Evolutionary conservation across 2,329 filamentous ascomycete species (phyloP), one percentile per base, ranked within the genome.

Genomic region (Scedosporium minutisporum): DNA sequence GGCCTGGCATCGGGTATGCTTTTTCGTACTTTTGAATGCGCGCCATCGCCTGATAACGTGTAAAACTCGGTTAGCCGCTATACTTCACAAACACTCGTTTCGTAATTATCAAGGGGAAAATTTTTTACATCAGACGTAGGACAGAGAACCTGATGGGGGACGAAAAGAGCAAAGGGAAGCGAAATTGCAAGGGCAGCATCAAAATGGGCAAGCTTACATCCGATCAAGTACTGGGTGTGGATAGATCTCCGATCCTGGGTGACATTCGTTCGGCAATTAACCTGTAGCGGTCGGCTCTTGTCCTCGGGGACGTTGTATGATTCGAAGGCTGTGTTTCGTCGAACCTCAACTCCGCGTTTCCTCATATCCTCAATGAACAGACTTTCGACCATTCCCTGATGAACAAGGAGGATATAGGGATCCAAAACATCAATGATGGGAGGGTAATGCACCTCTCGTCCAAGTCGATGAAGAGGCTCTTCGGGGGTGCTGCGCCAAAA

Each of bases 321-420:
- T 65, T 82, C 80, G 65, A 90, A 91, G 5, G 81, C 80, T 14
- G 83, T 86, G 67, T 85, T 87, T 65, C 88, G 78, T 62, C 78
- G 79, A 25, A 91, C 87, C 51, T 82, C 78, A 16, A 85, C 76
- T 14, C 87, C 87, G 58, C 87, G 80, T 67, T 85, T 82, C 66
- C 78, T 78, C 72, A 91, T 79, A 68, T 91, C 88, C 7, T 88
- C 80, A 60, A 90, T 82, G 67, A 92, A 86, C 2, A 89, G 73
- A 57, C 83, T 82, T 73, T 91, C 89, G 0, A 91, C 82, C 82
- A 91, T 90, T 58, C 89, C 88, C 73, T 92, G 88, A 69, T 91
- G 89, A 18, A 83, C 81, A 21, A 85, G 76, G 65, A 84, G 74
- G 64, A 85, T 82, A 65, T 82, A 85, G 14, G 81, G 80, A 65